Conservation (phyloP, 306 rosid genomes). For the Dryas drummondii region DNA sequence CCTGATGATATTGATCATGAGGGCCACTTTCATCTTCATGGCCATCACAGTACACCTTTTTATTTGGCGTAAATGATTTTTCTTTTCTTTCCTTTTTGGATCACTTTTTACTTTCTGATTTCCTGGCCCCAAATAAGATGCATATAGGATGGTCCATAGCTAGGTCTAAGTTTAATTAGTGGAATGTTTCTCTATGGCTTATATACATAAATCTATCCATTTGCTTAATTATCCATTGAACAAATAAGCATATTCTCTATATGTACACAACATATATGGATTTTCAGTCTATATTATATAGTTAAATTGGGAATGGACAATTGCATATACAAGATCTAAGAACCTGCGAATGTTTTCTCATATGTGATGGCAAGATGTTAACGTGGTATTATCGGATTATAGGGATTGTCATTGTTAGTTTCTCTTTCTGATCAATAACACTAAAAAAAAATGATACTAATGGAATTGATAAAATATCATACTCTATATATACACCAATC, state of each 20-base stretch:
- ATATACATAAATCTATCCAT: no score
- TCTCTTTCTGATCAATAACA: no score
- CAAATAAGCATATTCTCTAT: no score
- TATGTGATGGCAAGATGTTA: no score
- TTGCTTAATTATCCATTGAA: no score
- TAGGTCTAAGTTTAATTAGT: neutral
- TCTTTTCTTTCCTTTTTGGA: conserved; percentile 29
- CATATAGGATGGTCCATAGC: conserved; percentile 30
- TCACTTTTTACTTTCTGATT: conserved; percentile 27
- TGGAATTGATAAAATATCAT: conserved; percentile 22
- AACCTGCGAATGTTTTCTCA: no score
- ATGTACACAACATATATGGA: no score
- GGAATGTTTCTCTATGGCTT: neutral
- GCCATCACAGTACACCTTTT: conserved; percentile 32
- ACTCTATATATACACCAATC: conserved; percentile 3
- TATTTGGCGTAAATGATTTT: conserved; percentile 30
- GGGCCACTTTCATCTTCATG: conserved; percentile 50
- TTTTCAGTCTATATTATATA: no score
- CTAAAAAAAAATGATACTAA: neutral
- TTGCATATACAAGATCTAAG: no score
- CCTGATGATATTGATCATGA: conserved; percentile 20
- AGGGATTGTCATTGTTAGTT: no score
- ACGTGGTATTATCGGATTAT: no score
- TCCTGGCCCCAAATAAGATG: conserved; percentile 26
- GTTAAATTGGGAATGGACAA: no score